Conservation (phyloP, 2,329 filamentous ascomycete species). For the Penicillium sp. region DNA sequence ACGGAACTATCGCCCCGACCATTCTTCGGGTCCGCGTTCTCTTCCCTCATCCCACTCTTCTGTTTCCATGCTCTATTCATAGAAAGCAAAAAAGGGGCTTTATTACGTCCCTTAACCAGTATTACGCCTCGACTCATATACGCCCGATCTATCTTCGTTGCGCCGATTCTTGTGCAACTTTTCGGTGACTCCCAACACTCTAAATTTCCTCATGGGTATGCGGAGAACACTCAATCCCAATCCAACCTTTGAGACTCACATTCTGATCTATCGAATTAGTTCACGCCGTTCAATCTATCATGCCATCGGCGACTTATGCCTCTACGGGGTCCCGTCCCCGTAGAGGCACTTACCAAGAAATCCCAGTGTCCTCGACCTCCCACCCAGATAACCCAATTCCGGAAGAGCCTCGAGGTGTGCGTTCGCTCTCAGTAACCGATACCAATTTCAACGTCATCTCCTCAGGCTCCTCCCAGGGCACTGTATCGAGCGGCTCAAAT, state of each 20-base stretch:
- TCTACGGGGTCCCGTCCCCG: constrained; percentile 22
- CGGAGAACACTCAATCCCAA: not conserved
- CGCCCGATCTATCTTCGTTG: not conserved
- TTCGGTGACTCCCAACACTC: not conserved
- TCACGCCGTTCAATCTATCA: constrained; percentile 30
- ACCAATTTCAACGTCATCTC: constrained; percentile 28
- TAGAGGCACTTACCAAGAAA: constrained; percentile 27
- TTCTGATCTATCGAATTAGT: constrained; percentile 18
- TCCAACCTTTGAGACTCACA: not conserved
- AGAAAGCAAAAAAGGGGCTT: not conserved
- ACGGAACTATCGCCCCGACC: constrained; percentile 3
- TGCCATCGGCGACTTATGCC: constrained; percentile 26
- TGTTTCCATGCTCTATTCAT: not conserved
- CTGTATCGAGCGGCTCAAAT: constrained; percentile 36
- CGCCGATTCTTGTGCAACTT: not conserved
- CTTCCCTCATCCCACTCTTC: constrained; percentile 4
- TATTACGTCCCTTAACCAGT: too few species aligned
- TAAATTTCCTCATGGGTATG: constrained; percentile 4
- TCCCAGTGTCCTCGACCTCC: constrained; percentile 42
- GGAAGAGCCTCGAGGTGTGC: constrained; percentile 44
- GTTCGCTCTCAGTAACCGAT: constrained; percentile 37
- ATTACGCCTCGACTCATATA: constrained; percentile 2
- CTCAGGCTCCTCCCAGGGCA: constrained; percentile 29
- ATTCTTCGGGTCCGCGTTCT: constrained; percentile 8
- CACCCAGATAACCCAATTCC: constrained; percentile 49